Evolutionary conservation across 179 eudicot species (phyloP).

Genomic region (Sideroxylon spinosum): DNA sequence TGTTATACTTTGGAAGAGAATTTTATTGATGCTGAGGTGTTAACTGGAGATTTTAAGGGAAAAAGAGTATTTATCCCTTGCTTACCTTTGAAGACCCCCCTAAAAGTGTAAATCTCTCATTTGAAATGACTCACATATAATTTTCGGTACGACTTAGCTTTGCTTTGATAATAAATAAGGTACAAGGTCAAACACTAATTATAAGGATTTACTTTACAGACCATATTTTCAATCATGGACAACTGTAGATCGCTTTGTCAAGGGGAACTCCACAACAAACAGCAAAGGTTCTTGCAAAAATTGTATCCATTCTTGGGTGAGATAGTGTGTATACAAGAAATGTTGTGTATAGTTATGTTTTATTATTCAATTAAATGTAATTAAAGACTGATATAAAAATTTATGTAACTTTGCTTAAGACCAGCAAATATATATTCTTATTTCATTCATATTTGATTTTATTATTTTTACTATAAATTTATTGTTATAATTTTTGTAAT

Average conservation of each 20-base stretch:
- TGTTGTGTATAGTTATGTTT: too few relatives aligned
- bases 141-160: neutral
- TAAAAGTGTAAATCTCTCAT: neutral
- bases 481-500: too few relatives aligned
- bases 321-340: too few relatives aligned
- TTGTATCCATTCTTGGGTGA: too few relatives aligned
- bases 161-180: constrained; percentile 1
- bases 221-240: neutral
- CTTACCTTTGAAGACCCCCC: neutral
- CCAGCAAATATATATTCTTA: too few relatives aligned
- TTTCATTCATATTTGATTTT: too few relatives aligned
- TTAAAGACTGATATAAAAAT: too few relatives aligned
- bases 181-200: neutral
- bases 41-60: neutral
- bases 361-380: too few relatives aligned
- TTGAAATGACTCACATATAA: neutral
- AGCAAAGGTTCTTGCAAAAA: too few relatives aligned
- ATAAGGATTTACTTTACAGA: neutral
- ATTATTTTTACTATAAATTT: too few relatives aligned
- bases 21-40: neutral
- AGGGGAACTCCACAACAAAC: neutral
- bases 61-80: neutral
- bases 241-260: neutral
- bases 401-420: too few relatives aligned
- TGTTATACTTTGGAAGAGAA: too few relatives aligned